Percentiles rank a stretch among this genome's conserved stretches.
These are phyloP conservation scores for Scedosporium apiospermum DNA, from an alignment of 2,329 filamentous ascomycete species.

Conservation along the genomic window DNA sequence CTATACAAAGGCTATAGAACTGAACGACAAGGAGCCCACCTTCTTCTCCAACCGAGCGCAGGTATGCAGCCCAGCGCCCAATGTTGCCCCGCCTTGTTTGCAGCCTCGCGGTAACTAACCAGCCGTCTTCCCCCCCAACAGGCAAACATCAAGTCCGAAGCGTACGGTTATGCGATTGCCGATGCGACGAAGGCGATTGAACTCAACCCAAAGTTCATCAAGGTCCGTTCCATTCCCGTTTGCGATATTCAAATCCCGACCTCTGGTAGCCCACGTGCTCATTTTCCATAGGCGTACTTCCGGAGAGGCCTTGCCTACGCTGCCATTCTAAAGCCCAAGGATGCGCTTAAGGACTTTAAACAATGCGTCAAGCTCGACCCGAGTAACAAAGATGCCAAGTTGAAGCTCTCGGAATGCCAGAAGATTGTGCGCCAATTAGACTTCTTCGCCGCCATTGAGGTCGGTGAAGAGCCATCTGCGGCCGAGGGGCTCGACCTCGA, in stretches of 20 bases:
- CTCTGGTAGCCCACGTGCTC: neutral
- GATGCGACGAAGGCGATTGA: slow-evolving; percentile 90
- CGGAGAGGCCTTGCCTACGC: slow-evolving; percentile 85
- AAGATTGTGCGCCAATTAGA: slow-evolving; percentile 87
- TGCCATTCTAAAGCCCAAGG: slow-evolving; percentile 79
- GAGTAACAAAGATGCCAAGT: slow-evolving; percentile 77
- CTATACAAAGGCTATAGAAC: slow-evolving; percentile 80
- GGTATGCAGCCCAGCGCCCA: slow-evolving; percentile 37
- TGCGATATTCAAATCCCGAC: neutral
- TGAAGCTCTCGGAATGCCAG: slow-evolving; percentile 87
- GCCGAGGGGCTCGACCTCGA: slow-evolving; percentile 85
- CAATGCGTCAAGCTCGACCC: slow-evolving; percentile 82
- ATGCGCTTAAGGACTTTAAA: slow-evolving; percentile 87
- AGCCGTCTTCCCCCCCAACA: slow-evolving; percentile 24
- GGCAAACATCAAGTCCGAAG: slow-evolving; percentile 92
- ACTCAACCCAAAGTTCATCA: slow-evolving; percentile 77
- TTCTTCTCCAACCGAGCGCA: slow-evolving; percentile 94
- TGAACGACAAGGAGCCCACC: slow-evolving; percentile 73
- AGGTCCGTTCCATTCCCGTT: slow-evolving; percentile 44
- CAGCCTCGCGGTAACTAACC: slow-evolving; percentile 4
- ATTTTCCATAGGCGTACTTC: slow-evolving; percentile 67
- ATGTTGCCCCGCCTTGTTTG: slow-evolving; percentile 2
- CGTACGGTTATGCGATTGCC: slow-evolving; percentile 84
- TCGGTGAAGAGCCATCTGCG: slow-evolving; percentile 84
- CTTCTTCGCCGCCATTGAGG: slow-evolving; percentile 91